phyloP scores from a whole-genome alignment of 352 stramenopile species.

The Hyaloperonospora brassicae region DNA sequence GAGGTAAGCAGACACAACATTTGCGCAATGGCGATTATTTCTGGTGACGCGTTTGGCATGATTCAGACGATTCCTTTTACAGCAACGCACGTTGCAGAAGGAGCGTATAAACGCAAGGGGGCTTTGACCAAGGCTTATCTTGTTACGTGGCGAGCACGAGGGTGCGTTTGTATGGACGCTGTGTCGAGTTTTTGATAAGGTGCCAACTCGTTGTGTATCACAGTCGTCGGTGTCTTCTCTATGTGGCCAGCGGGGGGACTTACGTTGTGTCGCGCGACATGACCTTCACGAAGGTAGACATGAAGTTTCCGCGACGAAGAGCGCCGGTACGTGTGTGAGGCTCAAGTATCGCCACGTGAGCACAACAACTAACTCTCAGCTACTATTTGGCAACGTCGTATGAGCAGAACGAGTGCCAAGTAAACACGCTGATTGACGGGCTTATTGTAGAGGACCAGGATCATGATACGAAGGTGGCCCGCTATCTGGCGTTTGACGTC shows the following conservation, averaged over 20 bases:
- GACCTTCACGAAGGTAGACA: constrained; percentile 82
- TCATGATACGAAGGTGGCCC: constrained; percentile 58
- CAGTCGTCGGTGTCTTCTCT: constrained; percentile 74
- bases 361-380: constrained; percentile 1
- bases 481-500: constrained; percentile 80
- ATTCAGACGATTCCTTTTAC: constrained; percentile 73
- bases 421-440: constrained; percentile 79
- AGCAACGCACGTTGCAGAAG: constrained; percentile 71
- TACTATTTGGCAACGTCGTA: neutral
- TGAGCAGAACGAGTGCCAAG: constrained; percentile 49
- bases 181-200: neutral
- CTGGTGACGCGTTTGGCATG: constrained; percentile 3
- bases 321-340: constrained; percentile 32
- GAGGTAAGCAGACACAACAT: constrained; percentile 38
- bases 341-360: neutral
- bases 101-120: constrained; percentile 61
- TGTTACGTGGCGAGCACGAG: constrained; percentile 74
- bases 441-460: constrained; percentile 84
- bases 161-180: constrained; percentile 32
- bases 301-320: constrained; percentile 81
- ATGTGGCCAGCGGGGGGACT: constrained; percentile 52
- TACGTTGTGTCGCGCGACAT: constrained; percentile 79
- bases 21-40: neutral
- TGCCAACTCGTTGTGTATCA: constrained; percentile 1
- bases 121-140: constrained; percentile 76